phyloP scores from a whole-genome alignment of 768 basidiomycete genomes.

The Panus rudis region DNA sequence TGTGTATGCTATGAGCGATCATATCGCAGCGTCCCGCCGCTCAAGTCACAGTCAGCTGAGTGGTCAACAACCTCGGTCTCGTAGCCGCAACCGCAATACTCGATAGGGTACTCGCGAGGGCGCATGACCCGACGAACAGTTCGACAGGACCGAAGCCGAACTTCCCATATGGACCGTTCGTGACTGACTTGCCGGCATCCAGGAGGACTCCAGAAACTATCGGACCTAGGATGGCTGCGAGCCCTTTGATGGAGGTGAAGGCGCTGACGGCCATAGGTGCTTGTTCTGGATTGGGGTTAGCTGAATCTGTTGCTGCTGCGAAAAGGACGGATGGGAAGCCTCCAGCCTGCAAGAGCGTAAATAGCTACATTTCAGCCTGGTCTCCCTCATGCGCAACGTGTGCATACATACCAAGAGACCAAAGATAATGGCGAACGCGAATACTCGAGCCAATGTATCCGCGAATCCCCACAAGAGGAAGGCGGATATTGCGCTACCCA shows the following conservation, averaged over 20 bases:
- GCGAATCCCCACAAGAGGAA: conserved; percentile 18
- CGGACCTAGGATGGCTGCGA: conserved; percentile 13
- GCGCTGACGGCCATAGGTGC: conserved; percentile 9
- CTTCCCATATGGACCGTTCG: background rate
- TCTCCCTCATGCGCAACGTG: background rate
- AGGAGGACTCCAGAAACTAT: conserved; percentile 11
- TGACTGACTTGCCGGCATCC: conserved; percentile 5
- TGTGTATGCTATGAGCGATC: no score
- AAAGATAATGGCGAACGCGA: conserved; percentile 15
- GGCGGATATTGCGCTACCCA: conserved; percentile 7
- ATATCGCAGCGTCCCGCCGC: no score
- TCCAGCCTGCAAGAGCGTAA: conserved; percentile 6
- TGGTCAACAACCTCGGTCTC: no score
- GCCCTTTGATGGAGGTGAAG: conserved; percentile 10
- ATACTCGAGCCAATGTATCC: conserved; percentile 10
- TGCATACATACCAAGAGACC: conserved; percentile 11
- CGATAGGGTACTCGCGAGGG: conserved; percentile 7
- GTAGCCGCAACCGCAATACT: background rate
- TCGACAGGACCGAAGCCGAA: conserved; percentile 10
- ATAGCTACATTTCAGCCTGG: background rate
- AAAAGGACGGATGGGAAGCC: conserved; percentile 12
- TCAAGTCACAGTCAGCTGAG: no score
- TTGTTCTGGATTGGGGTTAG: conserved; percentile 10
- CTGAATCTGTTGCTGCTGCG: conserved; percentile 10
- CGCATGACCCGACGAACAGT: conserved; percentile 13